These are phyloP conservation scores for Trichophyton schoenleinii DNA, from an alignment of 2,329 filamentous ascomycete species.

Conservation along the genomic window DNA sequence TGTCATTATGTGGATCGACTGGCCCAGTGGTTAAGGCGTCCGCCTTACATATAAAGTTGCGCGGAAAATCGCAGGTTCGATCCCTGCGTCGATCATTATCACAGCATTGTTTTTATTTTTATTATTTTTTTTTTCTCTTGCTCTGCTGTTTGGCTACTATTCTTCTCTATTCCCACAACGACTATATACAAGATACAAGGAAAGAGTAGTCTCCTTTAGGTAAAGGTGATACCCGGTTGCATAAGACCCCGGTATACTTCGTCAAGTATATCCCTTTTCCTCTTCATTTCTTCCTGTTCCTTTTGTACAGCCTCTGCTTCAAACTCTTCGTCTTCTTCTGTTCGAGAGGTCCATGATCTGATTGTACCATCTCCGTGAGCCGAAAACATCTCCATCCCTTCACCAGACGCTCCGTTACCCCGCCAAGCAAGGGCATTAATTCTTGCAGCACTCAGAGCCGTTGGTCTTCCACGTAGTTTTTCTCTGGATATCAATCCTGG, in stretches of 20 bases:
- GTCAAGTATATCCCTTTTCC: conserved; percentile 67
- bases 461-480: conserved; percentile 29
- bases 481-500: conserved; percentile 39
- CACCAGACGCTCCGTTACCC: conserved; percentile 45
- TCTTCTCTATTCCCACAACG: no score
- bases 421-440: conserved; percentile 68
- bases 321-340: conserved; percentile 40
- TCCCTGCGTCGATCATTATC: conserved; percentile 31
- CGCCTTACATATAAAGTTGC: conserved; percentile 28
- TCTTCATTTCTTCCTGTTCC: conserved; percentile 42
- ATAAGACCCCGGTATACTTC: conserved; percentile 69
- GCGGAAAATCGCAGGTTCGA: conserved; percentile 37
- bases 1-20: conserved; percentile 19
- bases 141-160: background rate
- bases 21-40: conserved; percentile 32
- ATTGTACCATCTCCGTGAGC: conserved; percentile 77
- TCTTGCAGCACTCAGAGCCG: conserved; percentile 44
- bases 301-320: conserved; percentile 34
- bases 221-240: conserved; percentile 56
- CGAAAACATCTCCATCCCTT: conserved; percentile 61
- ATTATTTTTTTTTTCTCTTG: conserved; percentile 3
- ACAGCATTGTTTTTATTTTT: background rate
- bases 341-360: conserved; percentile 58
- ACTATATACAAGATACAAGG: background rate
- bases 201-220: conserved; percentile 11